Evolutionary conservation across 345 rosid species (phyloP).

Genomic region (Arabidopsis arenosa): DNA sequence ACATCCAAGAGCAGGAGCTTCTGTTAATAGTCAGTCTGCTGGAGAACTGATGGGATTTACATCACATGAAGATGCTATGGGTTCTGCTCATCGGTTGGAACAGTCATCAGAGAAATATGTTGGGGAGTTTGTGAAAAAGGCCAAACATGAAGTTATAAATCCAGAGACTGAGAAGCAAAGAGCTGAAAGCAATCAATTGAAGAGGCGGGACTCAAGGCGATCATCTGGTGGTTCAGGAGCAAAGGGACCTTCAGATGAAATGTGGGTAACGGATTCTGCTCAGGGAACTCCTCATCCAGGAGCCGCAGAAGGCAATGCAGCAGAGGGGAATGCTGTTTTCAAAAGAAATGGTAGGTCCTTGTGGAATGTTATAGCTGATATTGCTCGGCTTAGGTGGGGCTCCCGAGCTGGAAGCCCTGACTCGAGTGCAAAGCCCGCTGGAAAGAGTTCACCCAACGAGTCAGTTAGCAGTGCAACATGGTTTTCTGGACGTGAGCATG

Average conservation of each 20-base stretch:
- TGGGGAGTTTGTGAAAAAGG: constrained; percentile 77
- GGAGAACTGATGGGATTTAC: constrained; percentile 44
- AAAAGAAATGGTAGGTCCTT: constrained; percentile 74
- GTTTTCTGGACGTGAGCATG: constrained; percentile 88
- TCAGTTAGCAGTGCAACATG: constrained; percentile 71
- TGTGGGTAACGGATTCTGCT: constrained; percentile 78
- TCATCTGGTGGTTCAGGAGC: constrained; percentile 60
- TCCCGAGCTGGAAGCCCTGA: constrained; percentile 63
- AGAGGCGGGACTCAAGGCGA: constrained; percentile 49
- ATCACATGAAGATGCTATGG: constrained; percentile 63
- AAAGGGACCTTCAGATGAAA: constrained; percentile 85
- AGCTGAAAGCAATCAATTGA: constrained; percentile 48
- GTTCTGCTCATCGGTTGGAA: constrained; percentile 67
- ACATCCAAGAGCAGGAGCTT: constrained; percentile 45
- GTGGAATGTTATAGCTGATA: constrained; percentile 75
- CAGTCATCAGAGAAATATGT: constrained; percentile 60
- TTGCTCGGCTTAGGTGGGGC: constrained; percentile 73
- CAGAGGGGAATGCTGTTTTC: constrained; percentile 48
- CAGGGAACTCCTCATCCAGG: constrained; percentile 55
- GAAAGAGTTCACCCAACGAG: constrained; percentile 66
- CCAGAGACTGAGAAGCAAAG: constrained; percentile 54
- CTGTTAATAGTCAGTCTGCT: constrained; percentile 42
- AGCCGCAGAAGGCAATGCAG: constrained; percentile 49
- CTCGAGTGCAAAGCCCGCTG: constrained; percentile 56
- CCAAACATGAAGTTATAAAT: constrained; percentile 56